Evolutionary conservation across 2,329 filamentous ascomycete species (phyloP).

Genomic region (Fusarium caatingaense): DNA sequence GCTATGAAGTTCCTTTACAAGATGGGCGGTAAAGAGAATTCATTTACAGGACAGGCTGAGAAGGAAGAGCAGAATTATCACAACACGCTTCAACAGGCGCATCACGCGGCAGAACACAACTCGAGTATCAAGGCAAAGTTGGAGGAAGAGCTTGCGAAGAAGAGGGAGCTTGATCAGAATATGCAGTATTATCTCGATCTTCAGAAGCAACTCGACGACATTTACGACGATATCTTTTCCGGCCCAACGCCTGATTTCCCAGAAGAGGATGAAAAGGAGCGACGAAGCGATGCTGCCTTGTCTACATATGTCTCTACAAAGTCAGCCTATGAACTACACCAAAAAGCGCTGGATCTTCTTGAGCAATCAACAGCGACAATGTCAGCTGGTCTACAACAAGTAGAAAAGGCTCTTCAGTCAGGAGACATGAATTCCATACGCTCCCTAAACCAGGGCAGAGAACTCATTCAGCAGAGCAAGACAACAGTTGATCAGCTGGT

Average conservation of each 20-base stretch:
- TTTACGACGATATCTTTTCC: conserved; percentile 64
- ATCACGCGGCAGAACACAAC: conserved; percentile 57
- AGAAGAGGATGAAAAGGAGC: conserved; percentile 63
- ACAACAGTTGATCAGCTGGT: conserved; percentile 26
- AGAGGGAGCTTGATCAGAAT: conserved; percentile 51
- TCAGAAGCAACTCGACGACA: conserved; percentile 60
- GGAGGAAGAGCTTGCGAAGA: conserved; percentile 53
- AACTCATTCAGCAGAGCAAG: conserved; percentile 22
- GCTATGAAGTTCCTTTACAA: conserved; percentile 64
- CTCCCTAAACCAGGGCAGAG: conserved; percentile 28
- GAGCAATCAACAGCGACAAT: conserved; percentile 52
- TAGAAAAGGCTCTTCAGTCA: conserved; percentile 55
- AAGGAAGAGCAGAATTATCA: conserved; percentile 68
- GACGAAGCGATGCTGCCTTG: conserved; percentile 49
- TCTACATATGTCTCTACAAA: conserved; percentile 54
- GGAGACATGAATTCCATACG: conserved; percentile 47
- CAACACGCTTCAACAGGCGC: conserved; percentile 61
- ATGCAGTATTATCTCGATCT: conserved; percentile 53
- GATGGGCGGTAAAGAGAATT: conserved; percentile 58
- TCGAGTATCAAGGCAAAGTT: conserved; percentile 55
- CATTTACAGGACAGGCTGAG: conserved; percentile 56
- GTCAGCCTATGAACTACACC: conserved; percentile 53
- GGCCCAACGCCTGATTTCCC: conserved; percentile 64
- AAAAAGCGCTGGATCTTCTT: conserved; percentile 55
- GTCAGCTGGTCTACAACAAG: conserved; percentile 49